Conservation (phyloP, 2,329 filamentous ascomycete genomes). For the Aspergillus sp. region DNA sequence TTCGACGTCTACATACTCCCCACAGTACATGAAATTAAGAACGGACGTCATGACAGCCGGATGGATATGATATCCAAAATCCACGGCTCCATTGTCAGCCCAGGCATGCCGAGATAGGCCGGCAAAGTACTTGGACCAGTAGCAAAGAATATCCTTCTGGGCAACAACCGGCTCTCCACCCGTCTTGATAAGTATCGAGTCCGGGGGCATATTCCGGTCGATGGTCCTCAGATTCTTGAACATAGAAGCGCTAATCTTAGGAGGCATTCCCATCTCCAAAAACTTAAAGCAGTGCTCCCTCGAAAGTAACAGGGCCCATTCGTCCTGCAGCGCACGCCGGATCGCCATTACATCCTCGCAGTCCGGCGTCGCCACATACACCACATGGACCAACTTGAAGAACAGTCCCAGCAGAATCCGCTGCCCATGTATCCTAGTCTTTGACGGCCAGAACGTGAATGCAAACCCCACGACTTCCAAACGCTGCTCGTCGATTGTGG, state of each 20-base stretch:
- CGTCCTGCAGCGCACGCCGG: too few species aligned
- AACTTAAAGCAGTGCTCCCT: too few species aligned
- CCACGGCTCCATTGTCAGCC: not conserved
- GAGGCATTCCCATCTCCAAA: not conserved
- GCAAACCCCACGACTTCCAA: too few species aligned
- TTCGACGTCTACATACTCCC: not conserved
- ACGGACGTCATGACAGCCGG: not conserved
- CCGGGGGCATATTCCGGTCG: not conserved
- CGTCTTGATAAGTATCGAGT: not conserved
- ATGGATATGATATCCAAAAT: not conserved
- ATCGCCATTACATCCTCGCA: too few species aligned
- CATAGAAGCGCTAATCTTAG: not conserved
- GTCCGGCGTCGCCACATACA: too few species aligned
- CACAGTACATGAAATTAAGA: not conserved
- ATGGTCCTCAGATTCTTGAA: not conserved
- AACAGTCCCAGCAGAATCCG: too few species aligned
- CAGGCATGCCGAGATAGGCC: not conserved
- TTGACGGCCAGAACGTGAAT: too few species aligned
- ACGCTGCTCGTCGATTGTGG: too few species aligned
- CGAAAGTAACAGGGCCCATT: too few species aligned
- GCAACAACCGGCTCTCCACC: not conserved
- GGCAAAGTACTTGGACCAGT: not conserved
- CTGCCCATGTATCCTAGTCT: too few species aligned
- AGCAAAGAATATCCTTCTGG: not conserved
- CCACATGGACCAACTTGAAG: too few species aligned